Conservation (phyloP, 2,329 filamentous ascomycete genomes). For the Xylaria sp. region DNA sequence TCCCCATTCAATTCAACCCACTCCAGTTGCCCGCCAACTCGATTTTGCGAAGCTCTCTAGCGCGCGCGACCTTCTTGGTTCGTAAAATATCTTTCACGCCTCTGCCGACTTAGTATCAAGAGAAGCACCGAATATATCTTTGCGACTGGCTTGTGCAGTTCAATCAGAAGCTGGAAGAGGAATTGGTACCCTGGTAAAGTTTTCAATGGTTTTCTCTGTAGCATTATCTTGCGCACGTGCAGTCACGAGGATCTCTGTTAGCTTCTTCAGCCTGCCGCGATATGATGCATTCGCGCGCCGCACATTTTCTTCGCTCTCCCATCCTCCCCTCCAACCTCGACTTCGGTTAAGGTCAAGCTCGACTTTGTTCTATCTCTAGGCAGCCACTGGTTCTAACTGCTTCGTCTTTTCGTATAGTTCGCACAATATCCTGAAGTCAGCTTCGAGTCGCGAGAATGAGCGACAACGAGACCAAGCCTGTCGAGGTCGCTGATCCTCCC, state of each 20-base stretch:
- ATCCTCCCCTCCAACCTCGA: constrained; percentile 29
- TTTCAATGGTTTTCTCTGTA: background rate
- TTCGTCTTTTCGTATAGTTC: background rate
- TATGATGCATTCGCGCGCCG: constrained; percentile 25
- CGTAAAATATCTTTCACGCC: constrained; percentile 35
- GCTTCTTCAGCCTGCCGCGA: background rate
- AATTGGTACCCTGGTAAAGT: constrained; percentile 24
- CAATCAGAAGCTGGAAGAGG: background rate
- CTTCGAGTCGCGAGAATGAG: constrained; percentile 44
- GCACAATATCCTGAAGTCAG: background rate
- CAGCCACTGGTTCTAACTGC: background rate
- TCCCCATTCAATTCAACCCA: background rate
- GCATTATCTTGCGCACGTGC: background rate
- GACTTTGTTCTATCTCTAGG: background rate
- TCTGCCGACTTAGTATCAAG: background rate
- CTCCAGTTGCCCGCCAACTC: background rate
- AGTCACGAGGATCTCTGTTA: background rate
- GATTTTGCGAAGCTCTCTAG: constrained; percentile 32
- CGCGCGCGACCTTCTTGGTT: constrained; percentile 26
- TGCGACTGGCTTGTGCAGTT: background rate
- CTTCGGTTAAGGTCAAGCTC: background rate
- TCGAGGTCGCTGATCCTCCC: constrained; percentile 49
- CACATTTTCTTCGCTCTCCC: constrained; percentile 16
- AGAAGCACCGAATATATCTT: constrained; percentile 1
- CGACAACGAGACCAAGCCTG: constrained; percentile 50